Evolutionary conservation across 331 rosid genomes (phyloP).

Genomic region (Telfairia occidentalis): DNA sequence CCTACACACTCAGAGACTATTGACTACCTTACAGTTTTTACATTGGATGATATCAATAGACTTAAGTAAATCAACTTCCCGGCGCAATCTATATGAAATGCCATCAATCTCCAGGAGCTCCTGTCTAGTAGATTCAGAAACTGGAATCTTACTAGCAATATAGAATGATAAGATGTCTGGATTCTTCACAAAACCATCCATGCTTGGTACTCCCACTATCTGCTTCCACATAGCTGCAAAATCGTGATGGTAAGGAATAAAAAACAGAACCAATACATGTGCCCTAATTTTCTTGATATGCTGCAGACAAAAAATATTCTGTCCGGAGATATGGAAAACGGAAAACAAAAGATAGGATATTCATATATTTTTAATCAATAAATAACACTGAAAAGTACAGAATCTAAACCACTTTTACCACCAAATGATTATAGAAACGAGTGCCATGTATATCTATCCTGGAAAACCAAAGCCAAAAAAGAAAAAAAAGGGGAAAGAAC

Average conservation of each 20-base stretch:
- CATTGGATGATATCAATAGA: slow-evolving; percentile 58
- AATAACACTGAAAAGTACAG: background rate
- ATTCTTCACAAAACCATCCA: slow-evolving; percentile 57
- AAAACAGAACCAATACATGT: background rate
- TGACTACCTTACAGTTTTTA: slow-evolving; percentile 53
- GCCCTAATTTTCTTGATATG: background rate
- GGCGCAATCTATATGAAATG: slow-evolving; percentile 61
- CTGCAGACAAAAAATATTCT: background rate
- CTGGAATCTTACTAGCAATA: slow-evolving; percentile 82
- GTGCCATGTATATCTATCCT: background rate
- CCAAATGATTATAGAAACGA: background rate
- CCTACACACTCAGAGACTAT: background rate
- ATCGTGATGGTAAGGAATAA: background rate
- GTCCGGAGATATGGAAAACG: background rate
- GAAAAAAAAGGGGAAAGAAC: background rate
- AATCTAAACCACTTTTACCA: background rate
- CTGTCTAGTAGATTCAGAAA: slow-evolving; percentile 80
- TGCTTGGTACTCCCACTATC: slow-evolving; percentile 50
- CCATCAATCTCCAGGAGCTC: slow-evolving; percentile 79
- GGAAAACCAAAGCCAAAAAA: background rate
- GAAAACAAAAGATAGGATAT: background rate
- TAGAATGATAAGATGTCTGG: slow-evolving; percentile 67
- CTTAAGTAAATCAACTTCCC: slow-evolving; percentile 76
- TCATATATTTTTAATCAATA: background rate
- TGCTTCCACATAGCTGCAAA: slow-evolving; percentile 80